Conservation (phyloP, 257 asterid genomes). For the Misopates orontium region DNA sequence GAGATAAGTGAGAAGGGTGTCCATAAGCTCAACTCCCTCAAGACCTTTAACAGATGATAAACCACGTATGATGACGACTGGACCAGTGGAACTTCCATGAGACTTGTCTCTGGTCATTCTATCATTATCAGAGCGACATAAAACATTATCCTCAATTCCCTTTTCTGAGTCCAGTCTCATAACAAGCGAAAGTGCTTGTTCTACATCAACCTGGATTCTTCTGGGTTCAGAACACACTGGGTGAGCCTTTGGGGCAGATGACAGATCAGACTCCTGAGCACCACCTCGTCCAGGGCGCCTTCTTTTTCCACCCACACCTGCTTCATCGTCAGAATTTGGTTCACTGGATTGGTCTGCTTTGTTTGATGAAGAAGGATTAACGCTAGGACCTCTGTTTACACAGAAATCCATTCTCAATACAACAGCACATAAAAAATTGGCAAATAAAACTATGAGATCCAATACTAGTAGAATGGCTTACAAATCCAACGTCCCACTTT, state of each 20-base stretch:
- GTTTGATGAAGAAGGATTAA: slow-evolving; percentile 56
- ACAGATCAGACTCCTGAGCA: slow-evolving; percentile 56
- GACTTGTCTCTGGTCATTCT: slow-evolving; percentile 87
- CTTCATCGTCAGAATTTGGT: slow-evolving; percentile 82
- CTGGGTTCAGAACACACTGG: slow-evolving; percentile 77
- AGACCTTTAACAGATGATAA: slow-evolving; percentile 78
- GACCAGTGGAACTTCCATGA: slow-evolving; percentile 85
- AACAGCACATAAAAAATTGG: neutral
- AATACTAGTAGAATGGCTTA: slow-evolving; percentile 37
- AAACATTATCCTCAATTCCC: slow-evolving; percentile 81
- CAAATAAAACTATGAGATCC: slow-evolving; percentile 13
- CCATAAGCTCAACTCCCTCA: slow-evolving; percentile 90
- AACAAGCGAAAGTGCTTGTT: slow-evolving; percentile 78
- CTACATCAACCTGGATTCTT: slow-evolving; percentile 73
- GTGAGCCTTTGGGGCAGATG: slow-evolving; percentile 86
- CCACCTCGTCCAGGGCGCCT: slow-evolving; percentile 61
- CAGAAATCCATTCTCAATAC: slow-evolving; percentile 26
- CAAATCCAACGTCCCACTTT: slow-evolving; percentile 85
- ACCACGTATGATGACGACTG: slow-evolving; percentile 82
- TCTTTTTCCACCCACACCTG: slow-evolving; percentile 69
- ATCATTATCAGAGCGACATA: slow-evolving; percentile 76
- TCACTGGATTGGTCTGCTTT: slow-evolving; percentile 70
- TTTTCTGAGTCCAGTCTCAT: slow-evolving; percentile 85
- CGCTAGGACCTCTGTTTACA: slow-evolving; percentile 75
- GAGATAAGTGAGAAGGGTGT: slow-evolving; percentile 86